Conservation (phyloP, 805 yeast species). For the Spathaspora boniae region DNA sequence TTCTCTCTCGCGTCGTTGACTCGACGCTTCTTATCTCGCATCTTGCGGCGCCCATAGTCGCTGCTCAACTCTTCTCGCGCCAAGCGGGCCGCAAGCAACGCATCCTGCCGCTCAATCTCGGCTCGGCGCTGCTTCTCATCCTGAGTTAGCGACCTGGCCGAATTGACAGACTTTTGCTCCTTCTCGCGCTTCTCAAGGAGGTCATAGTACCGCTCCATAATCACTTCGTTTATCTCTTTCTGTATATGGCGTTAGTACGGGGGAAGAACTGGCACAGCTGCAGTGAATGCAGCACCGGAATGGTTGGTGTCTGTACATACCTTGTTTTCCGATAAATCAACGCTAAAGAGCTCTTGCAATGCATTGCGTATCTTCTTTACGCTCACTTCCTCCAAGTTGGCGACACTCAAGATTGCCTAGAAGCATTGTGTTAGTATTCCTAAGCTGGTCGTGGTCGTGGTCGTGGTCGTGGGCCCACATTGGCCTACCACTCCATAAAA, state of each 20-base stretch:
- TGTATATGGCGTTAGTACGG: conserved; percentile 18
- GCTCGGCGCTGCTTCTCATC: conserved; percentile 17
- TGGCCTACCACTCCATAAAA: background rate
- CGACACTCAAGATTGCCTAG: conserved; percentile 67
- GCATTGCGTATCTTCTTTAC: conserved; percentile 71
- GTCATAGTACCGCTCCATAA: conserved; percentile 53
- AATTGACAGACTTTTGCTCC: conserved; percentile 17
- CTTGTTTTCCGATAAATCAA: conserved; percentile 47
- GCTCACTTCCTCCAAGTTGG: conserved; percentile 66
- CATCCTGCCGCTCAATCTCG: conserved; percentile 48
- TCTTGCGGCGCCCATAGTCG: conserved; percentile 17
- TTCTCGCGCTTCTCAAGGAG: conserved; percentile 39
- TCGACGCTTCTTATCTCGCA: conserved; percentile 8
- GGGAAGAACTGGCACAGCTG: background rate
- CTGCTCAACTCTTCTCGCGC: conserved; percentile 29
- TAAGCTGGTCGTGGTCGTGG: background rate
- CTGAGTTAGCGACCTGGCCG: no score
- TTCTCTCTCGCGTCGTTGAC: conserved; percentile 8
- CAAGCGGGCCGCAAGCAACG: conserved; percentile 48
- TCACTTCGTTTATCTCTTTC: conserved; percentile 57
- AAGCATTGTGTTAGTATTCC: conserved; percentile 16
- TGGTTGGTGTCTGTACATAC: conserved; percentile 23
- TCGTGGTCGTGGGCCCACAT: background rate
- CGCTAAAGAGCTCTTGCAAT: conserved; percentile 62
- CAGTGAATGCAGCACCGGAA: no score